These are phyloP conservation scores for Phanerochaete sordida DNA, from an alignment of 768 basidiomycete species.

Conservation along the genomic window DNA sequence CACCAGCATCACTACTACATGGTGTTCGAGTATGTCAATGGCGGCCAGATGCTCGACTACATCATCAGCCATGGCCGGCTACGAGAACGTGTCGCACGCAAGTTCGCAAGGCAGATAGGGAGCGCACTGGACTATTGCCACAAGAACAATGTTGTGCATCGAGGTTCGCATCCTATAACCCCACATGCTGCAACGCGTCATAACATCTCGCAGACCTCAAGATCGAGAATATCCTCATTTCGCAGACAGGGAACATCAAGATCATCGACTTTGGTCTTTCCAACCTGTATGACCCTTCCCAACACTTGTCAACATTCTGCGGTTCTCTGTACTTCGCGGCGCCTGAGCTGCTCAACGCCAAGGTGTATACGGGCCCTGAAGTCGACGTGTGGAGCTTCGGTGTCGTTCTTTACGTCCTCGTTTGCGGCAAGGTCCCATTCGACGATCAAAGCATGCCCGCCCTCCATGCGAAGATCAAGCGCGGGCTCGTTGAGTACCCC, in stretches of 20 bases:
- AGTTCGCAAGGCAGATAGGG: slow-evolving; percentile 97
- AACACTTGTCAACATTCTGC: slow-evolving; percentile 91
- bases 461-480: slow-evolving; percentile 97
- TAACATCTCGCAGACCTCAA: slow-evolving; percentile 67
- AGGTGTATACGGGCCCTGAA: slow-evolving; percentile 95
- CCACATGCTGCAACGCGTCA: not conserved
- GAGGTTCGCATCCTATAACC: slow-evolving; percentile 46
- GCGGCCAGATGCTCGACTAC: slow-evolving; percentile 99
- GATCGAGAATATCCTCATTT: slow-evolving; percentile 99
- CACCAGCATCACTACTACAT: slow-evolving; percentile 99
- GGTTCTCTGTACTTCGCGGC: slow-evolving; percentile 98
- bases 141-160: slow-evolving; percentile 95
- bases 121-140: slow-evolving; percentile 97
- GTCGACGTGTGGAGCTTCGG: slow-evolving; percentile 99
- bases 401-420: slow-evolving; percentile 94
- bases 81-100: slow-evolving; percentile 91
- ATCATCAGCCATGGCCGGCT: slow-evolving; percentile 98
- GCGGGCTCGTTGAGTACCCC: slow-evolving; percentile 94
- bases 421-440: slow-evolving; percentile 98
- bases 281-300: slow-evolving; percentile 83
- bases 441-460: slow-evolving; percentile 99
- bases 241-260: slow-evolving; percentile 98
- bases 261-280: slow-evolving; percentile 99
- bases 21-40: slow-evolving; percentile 98
- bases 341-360: slow-evolving; percentile 94